Evolutionary conservation across 768 basidiomycete genomes (phyloP).

Genomic region (Rhizopogon roseolus): DNA sequence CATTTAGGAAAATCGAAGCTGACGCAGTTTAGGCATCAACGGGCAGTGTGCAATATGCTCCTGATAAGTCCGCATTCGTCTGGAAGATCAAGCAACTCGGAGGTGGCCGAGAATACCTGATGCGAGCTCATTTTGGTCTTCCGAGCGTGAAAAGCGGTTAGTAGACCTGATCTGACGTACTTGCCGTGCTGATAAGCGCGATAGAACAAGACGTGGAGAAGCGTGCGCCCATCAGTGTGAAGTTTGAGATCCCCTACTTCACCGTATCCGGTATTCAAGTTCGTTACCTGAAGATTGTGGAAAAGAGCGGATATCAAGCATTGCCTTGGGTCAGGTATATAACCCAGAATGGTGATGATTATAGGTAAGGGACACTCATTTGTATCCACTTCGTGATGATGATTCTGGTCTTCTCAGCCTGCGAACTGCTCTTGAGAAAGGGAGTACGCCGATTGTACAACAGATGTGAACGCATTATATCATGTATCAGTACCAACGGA

Average conservation of each 20-base stretch:
- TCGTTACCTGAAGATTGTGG: conserved; percentile 95
- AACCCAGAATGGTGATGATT: conserved; percentile 88
- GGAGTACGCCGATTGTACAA: conserved; percentile 55
- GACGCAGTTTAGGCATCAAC: conserved; percentile 70
- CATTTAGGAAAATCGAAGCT: background rate
- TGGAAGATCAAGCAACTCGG: conserved; percentile 99
- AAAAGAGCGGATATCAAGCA: conserved; percentile 97
- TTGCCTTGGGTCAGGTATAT: conserved; percentile 96
- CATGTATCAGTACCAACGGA: conserved; percentile 3
- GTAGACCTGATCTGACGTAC: conserved; percentile 23
- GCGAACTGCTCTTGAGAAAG: conserved; percentile 72
- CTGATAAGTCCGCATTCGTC: conserved; percentile 96
- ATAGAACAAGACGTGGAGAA: conserved; percentile 30
- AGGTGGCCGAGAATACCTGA: conserved; percentile 93
- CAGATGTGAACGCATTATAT: conserved; percentile 21
- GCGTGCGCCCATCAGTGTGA: conserved; percentile 92
- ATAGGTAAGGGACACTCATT: conserved; percentile 51
- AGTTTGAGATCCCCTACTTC: conserved; percentile 98
- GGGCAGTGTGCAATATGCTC: conserved; percentile 93
- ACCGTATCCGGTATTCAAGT: conserved; percentile 98
- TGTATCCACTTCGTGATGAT: background rate
- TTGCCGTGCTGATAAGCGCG: background rate
- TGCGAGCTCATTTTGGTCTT: conserved; percentile 97
- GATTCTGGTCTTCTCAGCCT: conserved; percentile 34
- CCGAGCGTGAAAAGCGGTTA: conserved; percentile 88